Base-by-base conservation (phyloP, 2,329 filamentous ascomycete genomes). In the Xylaria sp. region DNA sequence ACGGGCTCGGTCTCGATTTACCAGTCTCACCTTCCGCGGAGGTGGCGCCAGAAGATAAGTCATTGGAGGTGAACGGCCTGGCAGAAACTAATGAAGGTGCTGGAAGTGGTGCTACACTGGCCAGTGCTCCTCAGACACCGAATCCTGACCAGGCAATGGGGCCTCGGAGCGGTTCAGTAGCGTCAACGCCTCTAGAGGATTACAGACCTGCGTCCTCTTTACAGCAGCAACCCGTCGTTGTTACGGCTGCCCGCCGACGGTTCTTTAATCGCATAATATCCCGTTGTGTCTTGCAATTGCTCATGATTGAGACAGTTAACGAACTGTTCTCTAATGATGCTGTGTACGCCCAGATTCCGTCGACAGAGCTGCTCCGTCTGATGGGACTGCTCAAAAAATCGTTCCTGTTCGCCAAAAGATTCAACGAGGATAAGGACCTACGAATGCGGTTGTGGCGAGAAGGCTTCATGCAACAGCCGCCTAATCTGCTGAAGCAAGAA, bases 261-360 rank as follows among this genome's bases (percentile, higher is more conserved):
- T 98, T 98, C 84, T 99, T 99, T 86, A 99, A 99, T 83, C 93
- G 95, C 74, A 99, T 99, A 80, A 99, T 99, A 81, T 98, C 95
- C 15, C 95, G 97, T 74, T 99, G 96, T 79, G 97, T 99, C 3
- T 85, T 99, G 9, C 97, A 99, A 80, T 88, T 99, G 1, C 89
- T 99, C 72, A 99, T 99, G 94, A 99, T 99, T 75, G 97, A 99
- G 81, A 99, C 97, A 0, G 97, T 99, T 51, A 97, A 97, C 77
- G 97, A 99, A 81, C 89, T 99, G 58, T 99, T 99, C 84, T 97
- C 94, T 75, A 99, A 98, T 80, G 94, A 98, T 78, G 89, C 92
- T 0, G 97, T 99, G 18, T 99, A 99, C 79, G 87, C 90, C 6
- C 91, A 97, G 79, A 99, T 99, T 48, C 97, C 96, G 0, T 97